Evolutionary conservation across 176 grass and related monocot genomes (phyloP), one percentile per base, ranked within the genome.

Genomic region (Phragmites australis): DNA sequence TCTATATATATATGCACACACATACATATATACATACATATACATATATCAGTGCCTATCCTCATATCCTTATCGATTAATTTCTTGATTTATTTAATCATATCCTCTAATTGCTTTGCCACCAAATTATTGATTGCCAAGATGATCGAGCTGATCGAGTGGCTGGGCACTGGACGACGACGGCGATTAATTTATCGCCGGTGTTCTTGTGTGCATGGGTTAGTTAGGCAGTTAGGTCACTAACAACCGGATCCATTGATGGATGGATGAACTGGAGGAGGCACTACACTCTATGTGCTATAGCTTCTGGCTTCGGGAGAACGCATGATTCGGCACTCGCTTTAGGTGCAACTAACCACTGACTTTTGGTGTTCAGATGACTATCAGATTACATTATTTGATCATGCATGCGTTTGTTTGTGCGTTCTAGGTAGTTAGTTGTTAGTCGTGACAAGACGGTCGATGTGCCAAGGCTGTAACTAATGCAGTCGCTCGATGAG

Each of bases 181-280:
- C 43, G 23, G 45, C 27, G 27, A 62, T 62, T 71, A 49, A 70
- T 30, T 70, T 0, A 49, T 11, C 16, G 49, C 49, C n/a, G n/a
- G n/a, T n/a, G n/a, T n/a, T n/a, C n/a, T n/a, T n/a, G n/a, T n/a
- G n/a, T n/a, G n/a, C 45, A 49, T 16, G 1, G 48, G 70, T 51
- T 72, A 37, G 70, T 72, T 72, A n/a, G 47, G 46, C 5, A 21
- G 70, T 72, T 37, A 53, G 47, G 46, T 72, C 48, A 19, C 48
- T 72, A 72, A 72, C 70, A 53, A 53, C 70, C 70, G 48, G 18
- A 51, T 72, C 46, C 46, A 69, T 72, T 50, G 29, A 70, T 70
- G 25, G 44, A 18, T 19, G 68, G 26, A 49, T n/a, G n/a, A n/a
- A n/a, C n/a, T n/a, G n/a, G 68, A 51, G 68, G 27, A 15, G 8